phyloP scores from a whole-genome alignment of 2,329 filamentous ascomycete species.

The Trichoderma semiorbis region DNA sequence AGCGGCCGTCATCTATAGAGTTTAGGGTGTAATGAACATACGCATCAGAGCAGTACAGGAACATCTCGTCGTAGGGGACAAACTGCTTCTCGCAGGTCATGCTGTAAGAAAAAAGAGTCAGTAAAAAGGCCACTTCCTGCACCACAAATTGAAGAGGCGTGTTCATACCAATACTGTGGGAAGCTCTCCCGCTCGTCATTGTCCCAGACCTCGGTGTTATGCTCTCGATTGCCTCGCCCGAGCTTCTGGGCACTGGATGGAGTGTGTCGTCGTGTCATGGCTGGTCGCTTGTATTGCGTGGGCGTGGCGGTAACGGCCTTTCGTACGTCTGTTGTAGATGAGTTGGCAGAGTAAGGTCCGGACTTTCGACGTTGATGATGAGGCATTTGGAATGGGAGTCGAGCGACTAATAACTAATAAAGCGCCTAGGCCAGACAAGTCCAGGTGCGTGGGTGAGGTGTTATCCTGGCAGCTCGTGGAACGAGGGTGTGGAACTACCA shows the following conservation, averaged over 20 bases:
- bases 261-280: constrained; percentile 43
- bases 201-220: constrained; percentile 49
- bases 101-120: constrained; percentile 37
- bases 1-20: constrained; percentile 14
- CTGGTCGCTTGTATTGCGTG: constrained; percentile 47
- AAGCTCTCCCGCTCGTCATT: constrained; percentile 61
- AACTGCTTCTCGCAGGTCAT: constrained; percentile 68
- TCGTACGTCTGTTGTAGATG: constrained; percentile 54
- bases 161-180: constrained; percentile 60
- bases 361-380: constrained; percentile 58
- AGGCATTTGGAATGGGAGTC: constrained; percentile 42
- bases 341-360: constrained; percentile 50
- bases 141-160: constrained; percentile 12
- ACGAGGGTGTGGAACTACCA: constrained; percentile 13
- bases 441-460: neutral
- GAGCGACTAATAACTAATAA: neutral
- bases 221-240: constrained; percentile 49
- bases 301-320: constrained; percentile 47
- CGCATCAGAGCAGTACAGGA: constrained; percentile 62
- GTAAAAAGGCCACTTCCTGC: constrained; percentile 1
- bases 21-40: constrained; percentile 37
- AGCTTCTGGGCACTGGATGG: constrained; percentile 43
- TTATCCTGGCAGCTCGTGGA: constrained; percentile 18
- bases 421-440: neutral
- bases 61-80: constrained; percentile 53